phyloP scores from a whole-genome alignment of 2,329 filamentous ascomycete species.

The Paracorniculantispora psalliotae region DNA sequence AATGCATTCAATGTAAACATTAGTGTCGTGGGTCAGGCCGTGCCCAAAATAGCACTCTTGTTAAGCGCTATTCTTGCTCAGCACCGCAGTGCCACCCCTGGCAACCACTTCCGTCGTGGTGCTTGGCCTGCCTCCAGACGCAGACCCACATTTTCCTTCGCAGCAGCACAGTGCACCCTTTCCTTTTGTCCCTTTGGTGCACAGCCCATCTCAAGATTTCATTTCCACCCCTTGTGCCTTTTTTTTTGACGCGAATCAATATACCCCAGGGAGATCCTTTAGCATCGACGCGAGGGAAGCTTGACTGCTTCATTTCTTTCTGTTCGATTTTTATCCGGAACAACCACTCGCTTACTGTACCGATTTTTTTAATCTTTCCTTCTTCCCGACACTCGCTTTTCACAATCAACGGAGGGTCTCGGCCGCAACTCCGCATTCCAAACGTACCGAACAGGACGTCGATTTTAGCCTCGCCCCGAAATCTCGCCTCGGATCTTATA shows the following conservation, averaged over 20 bases:
- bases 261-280: not conserved
- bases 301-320: not conserved
- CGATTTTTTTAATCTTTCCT: not conserved
- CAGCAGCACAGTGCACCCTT: too few species aligned
- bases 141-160: not conserved
- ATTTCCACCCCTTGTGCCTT: not conserved
- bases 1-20: too few species aligned
- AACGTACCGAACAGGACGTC: not conserved
- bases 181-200: not conserved
- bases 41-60: not conserved
- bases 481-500: not conserved
- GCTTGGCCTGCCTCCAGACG: too few species aligned
- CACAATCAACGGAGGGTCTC: not conserved
- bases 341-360: not conserved
- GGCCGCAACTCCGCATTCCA: not conserved
- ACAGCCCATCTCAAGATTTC: not conserved
- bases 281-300: not conserved
- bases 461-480: not conserved
- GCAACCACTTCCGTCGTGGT: not conserved
- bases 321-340: not conserved
- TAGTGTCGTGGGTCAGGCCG: too few species aligned
- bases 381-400: not conserved
- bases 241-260: not conserved
- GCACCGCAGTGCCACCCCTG: not conserved
- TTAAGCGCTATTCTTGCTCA: too few species aligned